These are phyloP conservation scores for Cubamyces sp. DNA, from an alignment of 768 basidiomycete genomes.

Conservation along the genomic window DNA sequence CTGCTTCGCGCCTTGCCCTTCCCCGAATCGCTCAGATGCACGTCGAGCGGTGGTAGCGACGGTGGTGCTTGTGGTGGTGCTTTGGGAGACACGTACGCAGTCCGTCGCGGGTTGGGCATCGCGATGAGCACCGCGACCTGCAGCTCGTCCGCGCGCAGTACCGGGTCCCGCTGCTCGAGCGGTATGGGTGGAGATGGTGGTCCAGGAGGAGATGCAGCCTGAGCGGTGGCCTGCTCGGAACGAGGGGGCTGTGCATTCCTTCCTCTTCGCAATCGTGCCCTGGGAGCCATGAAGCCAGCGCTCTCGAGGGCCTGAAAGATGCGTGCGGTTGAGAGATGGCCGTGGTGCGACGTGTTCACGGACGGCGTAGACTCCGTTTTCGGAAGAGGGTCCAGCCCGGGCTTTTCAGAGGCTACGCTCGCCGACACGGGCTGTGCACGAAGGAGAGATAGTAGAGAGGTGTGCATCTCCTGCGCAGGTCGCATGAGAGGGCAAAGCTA, in stretches of 20 bases:
- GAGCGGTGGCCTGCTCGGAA: conserved; percentile 5
- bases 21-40: conserved; percentile 5
- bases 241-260: conserved; percentile 9
- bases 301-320: conserved; percentile 12
- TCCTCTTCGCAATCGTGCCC: conserved; percentile 9
- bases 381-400: conserved; percentile 9
- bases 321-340: not conserved
- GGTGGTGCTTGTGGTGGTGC: not conserved
- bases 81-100: conserved; percentile 16
- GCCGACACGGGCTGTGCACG: conserved; percentile 25
- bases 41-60: not conserved
- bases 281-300: conserved; percentile 12
- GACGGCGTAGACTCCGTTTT: not conserved
- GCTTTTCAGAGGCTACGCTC: conserved; percentile 18
- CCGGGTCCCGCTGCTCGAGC: conserved; percentile 22
- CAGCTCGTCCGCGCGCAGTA: conserved; percentile 38
- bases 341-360: not conserved
- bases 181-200: conserved; percentile 14
- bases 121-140: conserved; percentile 61
- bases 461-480: not conserved
- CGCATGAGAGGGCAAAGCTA: not conserved
- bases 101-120: conserved; percentile 51
- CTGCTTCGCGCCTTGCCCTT: conserved; percentile 34
- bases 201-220: no score
- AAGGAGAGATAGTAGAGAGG: not conserved